Conservation (phyloP, 2,329 filamentous ascomycete genomes). For the Drechslerella dactyloides region DNA sequence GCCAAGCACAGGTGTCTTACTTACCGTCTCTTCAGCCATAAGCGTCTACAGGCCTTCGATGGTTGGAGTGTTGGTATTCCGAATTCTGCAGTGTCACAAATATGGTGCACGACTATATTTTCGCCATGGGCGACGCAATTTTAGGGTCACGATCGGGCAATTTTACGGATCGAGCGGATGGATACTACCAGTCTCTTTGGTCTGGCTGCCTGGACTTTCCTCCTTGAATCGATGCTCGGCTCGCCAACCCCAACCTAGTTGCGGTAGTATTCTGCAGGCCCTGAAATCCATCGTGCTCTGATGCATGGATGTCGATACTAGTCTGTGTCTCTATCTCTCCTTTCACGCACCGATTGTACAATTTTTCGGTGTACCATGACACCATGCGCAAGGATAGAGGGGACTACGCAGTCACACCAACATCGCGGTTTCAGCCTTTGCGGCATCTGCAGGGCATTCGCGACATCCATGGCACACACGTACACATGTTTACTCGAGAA, state of each 20-base stretch:
- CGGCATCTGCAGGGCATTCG: not conserved
- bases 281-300: not conserved
- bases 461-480: slow-evolving; percentile 1
- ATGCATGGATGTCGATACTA: not conserved
- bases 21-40: not conserved
- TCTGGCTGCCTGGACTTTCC: slow-evolving; percentile 4
- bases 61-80: not conserved
- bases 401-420: not conserved
- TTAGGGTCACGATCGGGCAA: not conserved
- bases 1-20: not conserved
- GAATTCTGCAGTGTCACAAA: not conserved
- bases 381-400: not conserved
- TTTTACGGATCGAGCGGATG: slow-evolving; percentile 3
- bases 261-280: not conserved
- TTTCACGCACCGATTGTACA: slow-evolving; percentile 3
- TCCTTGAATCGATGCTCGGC: not conserved
- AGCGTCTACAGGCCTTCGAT: slow-evolving; percentile 1
- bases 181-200: not conserved
- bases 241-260: not conserved
- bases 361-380: not conserved
- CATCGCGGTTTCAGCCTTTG: slow-evolving; percentile 1
- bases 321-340: not conserved
- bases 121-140: not conserved
- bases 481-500: too few species aligned
- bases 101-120: not conserved